These are phyloP conservation scores for Arabidopsis hybrid DNA, from an alignment of 441 rosid genomes.

Conservation along the genomic window DNA sequence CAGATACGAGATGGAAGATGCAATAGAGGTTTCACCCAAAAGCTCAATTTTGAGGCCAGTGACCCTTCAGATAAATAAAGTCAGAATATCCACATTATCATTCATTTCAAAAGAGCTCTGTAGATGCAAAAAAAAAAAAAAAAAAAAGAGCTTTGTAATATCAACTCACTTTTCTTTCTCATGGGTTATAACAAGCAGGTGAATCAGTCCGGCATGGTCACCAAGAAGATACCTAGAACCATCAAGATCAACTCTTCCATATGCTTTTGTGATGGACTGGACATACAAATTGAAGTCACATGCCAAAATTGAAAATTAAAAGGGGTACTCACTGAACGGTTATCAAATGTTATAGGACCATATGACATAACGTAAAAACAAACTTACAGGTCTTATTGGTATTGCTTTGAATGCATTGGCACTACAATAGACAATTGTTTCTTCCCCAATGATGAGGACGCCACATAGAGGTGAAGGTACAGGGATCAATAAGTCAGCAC, in stretches of 20 bases:
- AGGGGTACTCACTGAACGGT: conserved; percentile 13
- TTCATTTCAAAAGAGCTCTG: conserved; percentile 9
- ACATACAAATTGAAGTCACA: conserved; percentile 37
- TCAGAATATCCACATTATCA: conserved; percentile 1
- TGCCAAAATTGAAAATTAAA: conserved; percentile 34
- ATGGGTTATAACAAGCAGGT: conserved; percentile 93
- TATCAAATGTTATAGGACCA: conserved; percentile 23
- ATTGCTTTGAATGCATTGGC: conserved; percentile 91
- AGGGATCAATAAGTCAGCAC: conserved; percentile 91
- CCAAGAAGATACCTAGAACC: conserved; percentile 99
- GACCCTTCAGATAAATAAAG: conserved; percentile 60
- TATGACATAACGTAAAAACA: conserved; percentile 25
- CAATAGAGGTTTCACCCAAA: conserved; percentile 95
- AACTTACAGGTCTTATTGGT: conserved; percentile 90
- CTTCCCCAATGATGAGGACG: conserved; percentile 96
- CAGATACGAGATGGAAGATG: conserved; percentile 93
- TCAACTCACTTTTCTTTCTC: conserved; percentile 92
- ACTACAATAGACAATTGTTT: conserved; percentile 93
- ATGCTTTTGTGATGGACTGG: conserved; percentile 94
- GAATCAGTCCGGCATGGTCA: conserved; percentile 93
- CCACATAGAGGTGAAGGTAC: conserved; percentile 99
- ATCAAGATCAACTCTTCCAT: conserved; percentile 99
- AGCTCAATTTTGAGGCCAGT: conserved; percentile 94
- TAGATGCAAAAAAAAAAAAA: background rate
- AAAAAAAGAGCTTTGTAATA: conserved; percentile 3